Base-by-base conservation (phyloP, 768 basidiomycete genomes). In the Calocybe cyanea region DNA sequence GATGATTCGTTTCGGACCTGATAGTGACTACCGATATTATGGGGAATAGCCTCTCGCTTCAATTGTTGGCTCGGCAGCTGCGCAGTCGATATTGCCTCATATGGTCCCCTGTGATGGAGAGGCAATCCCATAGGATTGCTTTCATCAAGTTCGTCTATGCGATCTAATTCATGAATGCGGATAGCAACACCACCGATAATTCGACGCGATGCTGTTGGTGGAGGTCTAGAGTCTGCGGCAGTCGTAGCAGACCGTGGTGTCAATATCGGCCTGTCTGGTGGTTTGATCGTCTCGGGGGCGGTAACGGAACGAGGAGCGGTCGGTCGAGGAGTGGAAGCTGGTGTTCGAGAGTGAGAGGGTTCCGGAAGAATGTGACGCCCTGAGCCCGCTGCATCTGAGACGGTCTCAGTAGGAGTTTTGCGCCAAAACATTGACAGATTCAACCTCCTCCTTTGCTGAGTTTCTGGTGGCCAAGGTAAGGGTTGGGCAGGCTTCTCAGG, bases 61-160 rank as follows among this genome's bases (percentile, higher is more conserved):
- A 48, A 46, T 51, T 53, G 33, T 58, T 52, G 36, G 53, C 53
- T 43, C 64, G 63, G 58, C 32, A 28, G 25, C 11, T 28, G 25
- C 13, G 68, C 55, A 35, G 60, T 67, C 31, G 60, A 59, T 32
- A 77, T 71, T 2, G 75, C 84, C 57, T 90, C 85, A 55, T 89
- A 91, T n/a, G 85, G 86, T 0, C 86, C 82, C 24, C 68, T 70
- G 54, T 89, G 85, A 58, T 89, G 87, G 50, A 83, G 64, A 14
- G 70, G 62, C 7, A 72, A 49, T 3, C 87, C 87, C 47, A 81
- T 70, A 1, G 87, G 85, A 60, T 81, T 84, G 5, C 79, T 77
- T 59, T 87, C 85, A 59, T 90, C 88, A 25, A 90, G 63, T 61
- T 87, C 84, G 58, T 91, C 87, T 50, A 91, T 83, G 23, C 73